phyloP scores from a whole-genome alignment of 2,329 filamentous ascomycete genomes.

The Ophiocordyceps camponoti-saundersi region DNA sequence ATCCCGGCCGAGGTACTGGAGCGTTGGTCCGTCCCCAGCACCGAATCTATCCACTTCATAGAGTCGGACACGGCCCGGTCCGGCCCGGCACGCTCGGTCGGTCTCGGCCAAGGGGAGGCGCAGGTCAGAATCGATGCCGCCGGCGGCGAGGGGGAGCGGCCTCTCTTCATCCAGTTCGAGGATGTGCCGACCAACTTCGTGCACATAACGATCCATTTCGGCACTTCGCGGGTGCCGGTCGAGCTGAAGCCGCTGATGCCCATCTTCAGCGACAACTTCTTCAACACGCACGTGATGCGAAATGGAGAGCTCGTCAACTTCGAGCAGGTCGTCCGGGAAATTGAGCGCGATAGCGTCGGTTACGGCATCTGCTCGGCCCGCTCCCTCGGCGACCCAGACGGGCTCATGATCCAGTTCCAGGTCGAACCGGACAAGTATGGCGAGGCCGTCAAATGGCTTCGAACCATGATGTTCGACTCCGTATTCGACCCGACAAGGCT shows the following conservation, averaged over 20 bases:
- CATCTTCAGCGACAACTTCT: slow-evolving; percentile 83
- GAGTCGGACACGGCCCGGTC: slow-evolving; percentile 70
- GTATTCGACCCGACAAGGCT: slow-evolving; percentile 61
- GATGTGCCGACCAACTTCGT: slow-evolving; percentile 89
- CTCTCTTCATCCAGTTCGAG: slow-evolving; percentile 92
- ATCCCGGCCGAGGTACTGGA: slow-evolving; percentile 74
- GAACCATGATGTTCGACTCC: slow-evolving; percentile 72
- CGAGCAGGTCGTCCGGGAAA: slow-evolving; percentile 77
- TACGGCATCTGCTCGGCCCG: slow-evolving; percentile 58
- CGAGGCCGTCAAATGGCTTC: slow-evolving; percentile 67
- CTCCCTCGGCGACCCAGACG: slow-evolving; percentile 61
- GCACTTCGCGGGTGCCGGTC: slow-evolving; percentile 61
- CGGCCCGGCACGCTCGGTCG: slow-evolving; percentile 58
- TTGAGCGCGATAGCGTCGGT: slow-evolving; percentile 81
- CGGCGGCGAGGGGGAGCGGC: slow-evolving; percentile 35
- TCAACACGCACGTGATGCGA: slow-evolving; percentile 71
- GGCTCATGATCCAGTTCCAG: slow-evolving; percentile 66
- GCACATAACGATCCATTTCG: slow-evolving; percentile 64
- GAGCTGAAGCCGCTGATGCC: slow-evolving; percentile 70
- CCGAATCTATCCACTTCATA: slow-evolving; percentile 90
- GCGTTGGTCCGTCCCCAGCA: slow-evolving; percentile 64
- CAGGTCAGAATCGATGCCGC: slow-evolving; percentile 64
- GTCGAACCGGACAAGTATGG: slow-evolving; percentile 80
- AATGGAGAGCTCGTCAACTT: slow-evolving; percentile 68
- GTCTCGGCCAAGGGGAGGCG: slow-evolving; percentile 46